These are phyloP conservation scores for Hansenula lynferdii DNA, from an alignment of 1,139 yeast genomes.

Conservation along the genomic window DNA sequence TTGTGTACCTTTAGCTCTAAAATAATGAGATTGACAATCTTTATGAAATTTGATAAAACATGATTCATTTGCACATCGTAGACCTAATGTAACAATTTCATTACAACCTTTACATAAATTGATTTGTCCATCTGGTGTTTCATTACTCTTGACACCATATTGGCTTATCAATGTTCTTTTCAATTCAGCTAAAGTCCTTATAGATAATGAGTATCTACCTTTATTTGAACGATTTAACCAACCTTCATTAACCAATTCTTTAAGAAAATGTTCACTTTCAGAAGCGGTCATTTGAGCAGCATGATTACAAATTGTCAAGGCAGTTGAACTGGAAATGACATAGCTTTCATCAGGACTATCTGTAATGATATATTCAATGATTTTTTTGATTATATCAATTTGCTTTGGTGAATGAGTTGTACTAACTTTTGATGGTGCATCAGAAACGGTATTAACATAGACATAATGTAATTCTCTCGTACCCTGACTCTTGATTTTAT, in stretches of 20 bases:
- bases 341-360: slow-evolving; percentile 16
- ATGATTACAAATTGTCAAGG: slow-evolving; percentile 10
- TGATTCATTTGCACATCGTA: slow-evolving; percentile 29
- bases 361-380: slow-evolving; percentile 42
- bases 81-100: slow-evolving; percentile 54
- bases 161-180: slow-evolving; percentile 39
- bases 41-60: slow-evolving; percentile 44
- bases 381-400: slow-evolving; percentile 41
- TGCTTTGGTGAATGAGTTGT: slow-evolving; percentile 43
- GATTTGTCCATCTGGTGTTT: slow-evolving; percentile 33
- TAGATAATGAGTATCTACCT: slow-evolving; percentile 29
- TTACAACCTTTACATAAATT: slow-evolving; percentile 48
- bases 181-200: slow-evolving; percentile 44
- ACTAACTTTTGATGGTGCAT: slow-evolving; percentile 37
- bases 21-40: slow-evolving; percentile 37
- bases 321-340: slow-evolving; percentile 12
- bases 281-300: slow-evolving; percentile 23
- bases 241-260: slow-evolving; percentile 42
- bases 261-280: slow-evolving; percentile 33
- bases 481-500: slow-evolving; percentile 9
- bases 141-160: slow-evolving; percentile 29
- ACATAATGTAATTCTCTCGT: slow-evolving; percentile 11
- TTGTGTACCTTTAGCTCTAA: slow-evolving; percentile 24
- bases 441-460: slow-evolving; percentile 39
- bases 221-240: slow-evolving; percentile 37